A percentile compares a stretch with the other conserved stretches of the same genome.
These are phyloP conservation scores for Populus hybrid DNA, from an alignment of 441 rosid genomes.

Conservation along the genomic window DNA sequence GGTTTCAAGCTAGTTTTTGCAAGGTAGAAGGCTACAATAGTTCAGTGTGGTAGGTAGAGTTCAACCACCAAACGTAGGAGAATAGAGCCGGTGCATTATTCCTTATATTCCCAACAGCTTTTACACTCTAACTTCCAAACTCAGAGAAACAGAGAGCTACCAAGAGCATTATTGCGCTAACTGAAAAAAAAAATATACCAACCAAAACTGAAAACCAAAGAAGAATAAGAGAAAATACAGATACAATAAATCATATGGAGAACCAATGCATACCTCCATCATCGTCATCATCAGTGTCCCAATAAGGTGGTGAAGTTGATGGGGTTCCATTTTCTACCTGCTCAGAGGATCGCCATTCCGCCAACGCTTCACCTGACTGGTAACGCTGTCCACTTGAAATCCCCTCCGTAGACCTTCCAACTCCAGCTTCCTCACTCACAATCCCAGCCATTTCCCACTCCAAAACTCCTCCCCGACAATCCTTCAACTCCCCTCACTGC, in stretches of 20 bases:
- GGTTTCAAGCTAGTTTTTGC: background rate
- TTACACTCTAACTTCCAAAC: background rate
- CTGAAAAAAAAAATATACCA: background rate
- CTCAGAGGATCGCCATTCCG: conserved; percentile 85
- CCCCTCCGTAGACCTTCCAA: conserved; percentile 64
- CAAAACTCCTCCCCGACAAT: conserved; percentile 34
- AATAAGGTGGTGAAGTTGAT: conserved; percentile 85
- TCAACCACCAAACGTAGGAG: background rate
- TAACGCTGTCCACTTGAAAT: conserved; percentile 54
- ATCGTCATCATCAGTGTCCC: conserved; percentile 77
- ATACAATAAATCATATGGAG: background rate
- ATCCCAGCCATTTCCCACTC: conserved; percentile 66
- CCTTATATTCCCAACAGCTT: background rate
- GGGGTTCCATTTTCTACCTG: conserved; percentile 85
- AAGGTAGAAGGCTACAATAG: too few species aligned
- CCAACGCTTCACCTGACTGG: conserved; percentile 71
- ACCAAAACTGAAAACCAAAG: background rate
- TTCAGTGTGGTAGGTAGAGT: background rate
- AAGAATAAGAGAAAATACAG: background rate
- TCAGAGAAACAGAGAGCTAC: background rate
- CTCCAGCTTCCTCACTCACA: conserved; percentile 64
- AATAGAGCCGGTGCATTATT: background rate
- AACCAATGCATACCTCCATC: conserved; percentile 51
- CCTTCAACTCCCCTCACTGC: conserved; percentile 35
- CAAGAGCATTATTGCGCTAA: background rate